Base-by-base conservation (phyloP, 2,329 filamentous ascomycete genomes). In the Beauveria sp. region DNA sequence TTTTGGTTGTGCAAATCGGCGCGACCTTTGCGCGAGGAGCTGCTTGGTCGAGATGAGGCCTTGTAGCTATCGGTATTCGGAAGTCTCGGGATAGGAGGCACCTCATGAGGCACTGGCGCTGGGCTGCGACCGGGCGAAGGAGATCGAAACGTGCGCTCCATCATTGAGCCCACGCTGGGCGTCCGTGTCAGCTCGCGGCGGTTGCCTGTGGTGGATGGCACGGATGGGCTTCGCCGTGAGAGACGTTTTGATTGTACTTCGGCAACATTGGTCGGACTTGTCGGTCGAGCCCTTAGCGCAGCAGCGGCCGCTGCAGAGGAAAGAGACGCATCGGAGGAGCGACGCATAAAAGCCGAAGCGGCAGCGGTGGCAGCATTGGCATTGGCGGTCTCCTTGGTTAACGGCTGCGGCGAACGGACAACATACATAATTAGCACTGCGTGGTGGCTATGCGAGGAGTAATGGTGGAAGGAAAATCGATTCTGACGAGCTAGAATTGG, bases 241-340 rank as follows among this genome's bases (percentile, higher is more conserved):
- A 89, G 92, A 70, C 92, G 89, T 78, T 93, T 96, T 6, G 93
- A 96, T 73, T 96, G 89, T 50, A 96, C 85, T 70, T 91, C 85
- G 71, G 85, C 88, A 61, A 96, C 88, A 67, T 87, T 86, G 56
- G 87, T 93, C 24, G 91, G 92, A 2, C 89, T 87, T 56, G 86
- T 86, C 10, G 91, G 87, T 66, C 89, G 85, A 51, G 88, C 89
- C 70, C 88, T 87, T 62, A 97, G 81, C 52, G 92, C 92, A 30
- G 92, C 87, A 18, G 91, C 92, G 7, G 93, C 92, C 14, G 93
- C 93, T 7, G 92, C 90, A 41, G 89, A 88, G 46, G 92, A 96
- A 48, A 96, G 80, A 62, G 84, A 85, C 63, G 77, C 79, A 60
- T 63, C 57, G 83, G 67, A 87, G 83, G 67, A 81, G 69, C 82